These are phyloP conservation scores for Neofusicoccum sp. DNA, from an alignment of 2,329 filamentous ascomycete species.

Conservation along the genomic window DNA sequence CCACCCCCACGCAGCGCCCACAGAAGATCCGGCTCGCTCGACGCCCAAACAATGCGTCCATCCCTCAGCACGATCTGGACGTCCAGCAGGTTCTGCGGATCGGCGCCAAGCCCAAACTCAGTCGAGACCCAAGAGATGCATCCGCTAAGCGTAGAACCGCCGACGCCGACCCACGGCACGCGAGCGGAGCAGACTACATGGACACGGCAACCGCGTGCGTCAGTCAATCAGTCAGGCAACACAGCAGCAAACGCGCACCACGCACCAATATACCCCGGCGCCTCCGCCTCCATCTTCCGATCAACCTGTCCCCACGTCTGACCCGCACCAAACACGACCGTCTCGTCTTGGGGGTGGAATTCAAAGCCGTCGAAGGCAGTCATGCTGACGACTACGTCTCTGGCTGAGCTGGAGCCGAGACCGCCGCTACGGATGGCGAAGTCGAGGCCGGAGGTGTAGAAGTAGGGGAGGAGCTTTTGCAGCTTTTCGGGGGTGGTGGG, in stretches of 20 bases:
- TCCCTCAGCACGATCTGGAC: conserved; percentile 42
- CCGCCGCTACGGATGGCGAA: conserved; percentile 43
- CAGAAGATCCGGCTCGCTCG: conserved; percentile 42
- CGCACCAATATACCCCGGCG: conserved; percentile 39
- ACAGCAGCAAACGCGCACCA: not conserved
- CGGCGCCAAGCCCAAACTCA: conserved; percentile 42
- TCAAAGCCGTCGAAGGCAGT: conserved; percentile 41
- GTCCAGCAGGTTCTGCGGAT: conserved; percentile 46
- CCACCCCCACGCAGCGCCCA: conserved; percentile 47
- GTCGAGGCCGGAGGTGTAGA: conserved; percentile 38
- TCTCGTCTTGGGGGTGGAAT: conserved; percentile 36
- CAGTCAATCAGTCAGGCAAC: not conserved
- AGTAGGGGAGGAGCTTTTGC: conserved; percentile 34
- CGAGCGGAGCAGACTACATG: conserved; percentile 36
- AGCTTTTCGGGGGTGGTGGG: conserved; percentile 35
- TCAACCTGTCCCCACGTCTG: conserved; percentile 43
- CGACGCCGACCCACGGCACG: conserved; percentile 44
- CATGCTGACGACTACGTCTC: conserved; percentile 42
- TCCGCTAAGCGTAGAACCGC: conserved; percentile 40
- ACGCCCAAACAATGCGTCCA: conserved; percentile 43
- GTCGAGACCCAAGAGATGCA: conserved; percentile 45
- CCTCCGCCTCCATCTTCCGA: conserved; percentile 36
- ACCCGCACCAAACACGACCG: conserved; percentile 40
- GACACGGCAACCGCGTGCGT: not conserved
- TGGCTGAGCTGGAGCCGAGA: conserved; percentile 39